Evolutionary conservation across 83 land plant species (phyloP).

Genomic region (Isoetes engelmannii): DNA sequence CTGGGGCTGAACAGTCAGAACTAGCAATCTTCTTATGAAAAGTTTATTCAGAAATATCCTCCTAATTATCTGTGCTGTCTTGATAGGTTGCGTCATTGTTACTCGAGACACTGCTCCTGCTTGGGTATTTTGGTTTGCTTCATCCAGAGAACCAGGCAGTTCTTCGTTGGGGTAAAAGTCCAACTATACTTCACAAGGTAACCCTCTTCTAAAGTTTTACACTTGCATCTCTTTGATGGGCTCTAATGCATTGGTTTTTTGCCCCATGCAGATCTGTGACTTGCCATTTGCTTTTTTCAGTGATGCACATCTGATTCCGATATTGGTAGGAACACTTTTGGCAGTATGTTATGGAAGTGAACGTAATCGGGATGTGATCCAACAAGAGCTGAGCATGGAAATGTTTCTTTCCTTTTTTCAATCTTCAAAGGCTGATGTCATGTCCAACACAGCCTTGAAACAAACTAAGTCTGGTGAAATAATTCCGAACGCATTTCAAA

Average conservation of each 20-base stretch:
- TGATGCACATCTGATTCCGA: slow-evolving; percentile 72
- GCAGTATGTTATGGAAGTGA: slow-evolving; percentile 86
- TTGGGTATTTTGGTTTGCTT: slow-evolving; percentile 76
- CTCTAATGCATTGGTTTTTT: neutral
- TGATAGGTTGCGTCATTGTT: slow-evolving; percentile 71
- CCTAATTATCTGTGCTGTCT: neutral
- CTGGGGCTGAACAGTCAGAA: no score
- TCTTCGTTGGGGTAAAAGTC: slow-evolving; percentile 94
- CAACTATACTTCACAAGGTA: slow-evolving; percentile 93
- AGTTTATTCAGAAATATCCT: neutral
- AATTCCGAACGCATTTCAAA: neutral
- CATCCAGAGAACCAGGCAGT: slow-evolving; percentile 88
- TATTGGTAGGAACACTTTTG: slow-evolving; percentile 73
- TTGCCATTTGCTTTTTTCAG: slow-evolving; percentile 95
- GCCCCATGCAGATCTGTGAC: slow-evolving; percentile 70
- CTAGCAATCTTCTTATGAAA: no score
- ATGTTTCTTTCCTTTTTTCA: slow-evolving; percentile 71
- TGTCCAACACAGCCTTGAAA: neutral
- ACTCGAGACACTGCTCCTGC: slow-evolving; percentile 63
- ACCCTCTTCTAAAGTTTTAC: neutral
- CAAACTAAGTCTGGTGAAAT: neutral
- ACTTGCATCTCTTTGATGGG: neutral
- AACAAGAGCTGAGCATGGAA: slow-evolving; percentile 81
- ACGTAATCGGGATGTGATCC: slow-evolving; percentile 78
- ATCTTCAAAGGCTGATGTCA: slow-evolving; percentile 39